Evolutionary conservation across 108 stramenopile genomes (phyloP), one percentile per base, ranked within the genome.

Genomic region (Fragilariopsis cylindrus): DNA sequence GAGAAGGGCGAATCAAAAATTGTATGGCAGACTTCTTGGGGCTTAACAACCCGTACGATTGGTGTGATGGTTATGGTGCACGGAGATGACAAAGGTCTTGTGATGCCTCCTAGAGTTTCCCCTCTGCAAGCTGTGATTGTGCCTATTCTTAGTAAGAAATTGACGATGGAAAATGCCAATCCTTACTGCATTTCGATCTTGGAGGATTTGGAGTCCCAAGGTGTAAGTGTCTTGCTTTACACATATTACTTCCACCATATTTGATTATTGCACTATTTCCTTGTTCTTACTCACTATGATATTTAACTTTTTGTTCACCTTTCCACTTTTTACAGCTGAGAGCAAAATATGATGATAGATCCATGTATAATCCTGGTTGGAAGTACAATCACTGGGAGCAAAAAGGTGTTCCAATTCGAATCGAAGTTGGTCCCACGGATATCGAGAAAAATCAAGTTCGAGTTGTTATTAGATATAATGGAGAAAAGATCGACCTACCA

Each of bases 301-400:
- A 58, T 60, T 46, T 70, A 21, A 40, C 40, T 60, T 48, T 72
- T 57, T 60, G 43, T 8, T 48, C 13, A 30, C 41, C 12, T 44
- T 56, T 46, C 40, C 13, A 30, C 41, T 7, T 44, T 56, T 46
- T 52, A 13, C 39, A 88, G 69, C 71, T 99, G 40, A 89, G 99
- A 21, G 92, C 86, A 66, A 95, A 97, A 70, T 87, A 89, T 57
- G 99, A 99, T 75, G 94, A 94, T 83, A 88, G 99, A 21, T 64
- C 62, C 60, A 92, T 98, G 81, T 98, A 99, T 87, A 98, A 96
- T 56, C 97, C 98, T 46, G 99, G 98, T 18, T 99, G 98, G 98
- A 99, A 99, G 85, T 99, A 97, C 82, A 96, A 97, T 71, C 98
- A 99, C 73, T 99, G 98, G 98, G 99, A 99, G 83, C 98, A 98